Conservation (phyloP, 129 eudicot genomes). For the Solidago caesia region DNA sequence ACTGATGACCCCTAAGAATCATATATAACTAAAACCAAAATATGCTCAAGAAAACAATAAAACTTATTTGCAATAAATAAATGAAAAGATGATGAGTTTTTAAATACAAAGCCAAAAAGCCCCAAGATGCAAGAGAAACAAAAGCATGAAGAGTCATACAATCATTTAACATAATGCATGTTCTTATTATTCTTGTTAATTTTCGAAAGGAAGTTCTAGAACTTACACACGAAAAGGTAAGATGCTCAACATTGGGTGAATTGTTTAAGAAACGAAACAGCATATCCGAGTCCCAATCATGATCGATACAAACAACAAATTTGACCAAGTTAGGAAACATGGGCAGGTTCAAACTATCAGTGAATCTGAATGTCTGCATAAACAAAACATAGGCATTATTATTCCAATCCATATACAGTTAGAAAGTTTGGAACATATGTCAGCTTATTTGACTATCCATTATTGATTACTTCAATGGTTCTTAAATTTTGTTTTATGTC, state of each 20-base stretch:
- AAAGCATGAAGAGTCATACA: not conserved
- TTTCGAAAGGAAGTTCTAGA: not conserved
- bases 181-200: not conserved
- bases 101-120: too few relatives aligned
- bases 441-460: not conserved
- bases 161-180: too few relatives aligned
- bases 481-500: not conserved
- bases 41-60: too few relatives aligned
- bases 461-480: not conserved
- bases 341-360: not conserved
- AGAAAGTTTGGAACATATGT: not conserved
- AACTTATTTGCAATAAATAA: too few relatives aligned
- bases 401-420: not conserved
- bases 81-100: too few relatives aligned
- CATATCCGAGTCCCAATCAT: not conserved
- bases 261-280: not conserved
- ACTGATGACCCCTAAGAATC: too few relatives aligned
- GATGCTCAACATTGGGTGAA: constrained; percentile 32
- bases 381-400: not conserved
- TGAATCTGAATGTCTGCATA: constrained; percentile 15
- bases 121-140: not conserved
- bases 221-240: constrained; percentile 30
- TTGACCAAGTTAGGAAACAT: constrained; percentile 26
- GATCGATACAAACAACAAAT: constrained; percentile 5
- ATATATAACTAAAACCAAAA: too few relatives aligned